Evolutionary conservation across 495 filamentous ascomycete genomes (phyloP), one percentile per base, ranked within the genome.

Genomic region (Penicillium herquei): DNA sequence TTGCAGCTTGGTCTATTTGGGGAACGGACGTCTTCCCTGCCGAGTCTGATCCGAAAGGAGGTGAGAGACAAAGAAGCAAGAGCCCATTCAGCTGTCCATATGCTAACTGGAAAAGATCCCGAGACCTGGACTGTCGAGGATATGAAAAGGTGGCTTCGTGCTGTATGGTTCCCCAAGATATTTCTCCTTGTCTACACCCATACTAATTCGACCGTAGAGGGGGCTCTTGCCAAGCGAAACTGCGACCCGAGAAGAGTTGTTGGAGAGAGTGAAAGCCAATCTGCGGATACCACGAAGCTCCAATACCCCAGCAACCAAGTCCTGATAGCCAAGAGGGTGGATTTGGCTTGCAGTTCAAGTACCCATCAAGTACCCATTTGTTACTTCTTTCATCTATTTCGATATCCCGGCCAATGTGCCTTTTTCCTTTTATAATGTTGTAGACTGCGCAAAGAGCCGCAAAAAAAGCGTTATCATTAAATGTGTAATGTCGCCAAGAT

Each of bases 1-100:
- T 88, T 7, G 87, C 92, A 6, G 87, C 81, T 14, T 96, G 87
- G 85, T 80, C 86, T 3, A 95, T 96, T 56, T 90, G 87, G 87
- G 88, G 89, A 49, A 80, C 82, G 26, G 89, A 91, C 54, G 80
- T 96, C 58, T 92, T 96, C 58, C 90, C 91, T 1, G 61, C 76
- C 0, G 71, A 84, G 49, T 57, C 70, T 26, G 92, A 95, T 68
- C 92, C 92, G n/a, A 87, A 72, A 49, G 91, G 92, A 64, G 80
- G 86, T 85, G 70, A 57, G 73, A 54, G 39, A 39, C 13, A 30
- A 14, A 35, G 18, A 14, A 30, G 17, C 30, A 46, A 13, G 2
- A 18, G 33, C 13, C 18, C 17, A 13, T 39, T 34, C 21, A 26
- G 8, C 34, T 37, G 47, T 52, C 18, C 21, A 47, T 44, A 17